phyloP scores from a whole-genome alignment of 208 protist genomes.

The Balamuthia mandrillaris region DNA sequence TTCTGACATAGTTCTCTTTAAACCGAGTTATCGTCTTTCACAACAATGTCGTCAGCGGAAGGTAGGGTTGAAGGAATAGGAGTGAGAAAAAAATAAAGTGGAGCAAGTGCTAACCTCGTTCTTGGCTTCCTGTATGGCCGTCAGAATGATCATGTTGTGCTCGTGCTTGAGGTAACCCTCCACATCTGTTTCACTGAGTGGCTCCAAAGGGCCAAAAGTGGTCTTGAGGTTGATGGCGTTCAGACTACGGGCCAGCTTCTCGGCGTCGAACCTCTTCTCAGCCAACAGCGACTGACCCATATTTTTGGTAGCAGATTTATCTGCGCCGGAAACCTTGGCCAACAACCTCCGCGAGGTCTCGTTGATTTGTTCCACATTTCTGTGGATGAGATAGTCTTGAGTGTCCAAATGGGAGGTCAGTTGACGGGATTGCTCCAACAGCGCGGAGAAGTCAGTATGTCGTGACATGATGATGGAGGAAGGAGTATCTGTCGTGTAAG shows the following conservation, averaged over 20 bases:
- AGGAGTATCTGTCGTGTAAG: not conserved
- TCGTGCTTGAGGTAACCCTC: not conserved
- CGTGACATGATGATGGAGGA: not conserved
- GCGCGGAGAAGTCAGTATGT: not conserved
- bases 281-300: conserved; percentile 12
- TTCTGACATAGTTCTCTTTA: not conserved
- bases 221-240: conserved; percentile 18
- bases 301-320: not conserved
- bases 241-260: conserved; percentile 13
- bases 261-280: not conserved
- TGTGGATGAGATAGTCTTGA: conserved; percentile 5
- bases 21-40: not conserved
- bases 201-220: not conserved
- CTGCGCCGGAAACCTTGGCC: not conserved
- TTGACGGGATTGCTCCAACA: conserved; percentile 12
- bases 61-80: not conserved
- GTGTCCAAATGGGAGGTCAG: not conserved
- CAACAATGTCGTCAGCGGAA: not conserved
- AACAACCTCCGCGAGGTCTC: not conserved
- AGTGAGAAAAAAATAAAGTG: not conserved
- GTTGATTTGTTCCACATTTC: conserved; percentile 12
- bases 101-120: conserved; percentile 14
- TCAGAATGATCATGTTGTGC: not conserved
- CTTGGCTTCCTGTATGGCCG: not conserved
- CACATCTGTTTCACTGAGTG: not conserved